Base-by-base conservation (phyloP, 768 basidiomycete species). In the Inosperma sp. region DNA sequence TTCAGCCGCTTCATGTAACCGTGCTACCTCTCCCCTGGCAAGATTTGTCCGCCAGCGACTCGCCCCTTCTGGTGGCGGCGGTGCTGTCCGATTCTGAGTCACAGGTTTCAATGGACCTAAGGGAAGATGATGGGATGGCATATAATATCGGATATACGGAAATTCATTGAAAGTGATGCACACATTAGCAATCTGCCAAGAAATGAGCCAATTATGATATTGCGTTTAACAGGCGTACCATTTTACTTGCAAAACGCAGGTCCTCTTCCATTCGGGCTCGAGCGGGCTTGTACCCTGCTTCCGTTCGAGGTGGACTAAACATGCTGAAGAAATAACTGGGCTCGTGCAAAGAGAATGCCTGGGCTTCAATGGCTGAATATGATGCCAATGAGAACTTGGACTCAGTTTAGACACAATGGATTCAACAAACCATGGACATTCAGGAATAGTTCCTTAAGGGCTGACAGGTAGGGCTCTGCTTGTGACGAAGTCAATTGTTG, bases 371-470 rank as follows among this genome's bases (percentile, higher is more conserved):
- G 12, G 88, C 95, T 98, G 47, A 25, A 43, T 25, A 8, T 17
- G 29, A 48, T 19, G 43, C 51, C 54, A 46, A 56, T 31, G 21
- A 53, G 19, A 45, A 21, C 8, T 16, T n/a, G 29, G 6, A 26
- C n/a, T n/a, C 42, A 16, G 17, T 26, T 22, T 9, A 5, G 10
- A 17, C 25, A 41, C 27, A 23, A 8, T 19, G 23, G 22, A n/a
- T n/a, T n/a, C n/a, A 33, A 68, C 90, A 49, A 55, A 94, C 95
- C 83, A 84, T 90, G 88, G 68, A 95, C 90, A 67, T 98, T 95
- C 57, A 96, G 67, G 67, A 86, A 97, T 29, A 98, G 74, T 62
- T 99, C 96, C 58, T 85, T 84, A 46, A 95, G 67, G 3, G 75
- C 79, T 53, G 79, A 78, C n/a, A 98, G 74, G 57, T 83, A 77